Base-by-base conservation (phyloP, 2,329 filamentous ascomycete genomes). In the Cercospora janseana region DNA sequence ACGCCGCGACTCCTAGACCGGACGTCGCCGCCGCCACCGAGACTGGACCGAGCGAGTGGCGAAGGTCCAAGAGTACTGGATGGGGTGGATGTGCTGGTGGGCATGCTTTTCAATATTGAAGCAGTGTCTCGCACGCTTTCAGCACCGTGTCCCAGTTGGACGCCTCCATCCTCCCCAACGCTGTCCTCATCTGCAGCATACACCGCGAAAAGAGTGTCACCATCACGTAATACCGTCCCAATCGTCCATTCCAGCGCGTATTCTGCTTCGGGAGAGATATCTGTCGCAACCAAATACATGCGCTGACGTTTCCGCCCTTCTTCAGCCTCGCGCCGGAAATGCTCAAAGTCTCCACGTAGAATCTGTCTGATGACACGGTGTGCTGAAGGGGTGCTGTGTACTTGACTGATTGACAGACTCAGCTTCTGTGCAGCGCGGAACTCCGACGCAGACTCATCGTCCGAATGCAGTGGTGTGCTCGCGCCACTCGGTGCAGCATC, bases 181-280 rank as follows among this genome's bases (percentile, higher is more conserved):
- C 67, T 70, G 58, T 97, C 92, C 67, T 97, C 92, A 59, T 96
- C 90, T 18, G 95, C 85, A 50, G 91, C 95, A 71, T 94, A 95
- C 37, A 97, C 88, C 2, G 89, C 90, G 55, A 96, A 83, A 27
- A 98, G 77, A 0, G 92, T 97, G 66, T 98, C 93, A 6, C 93
- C 93, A 61, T 97, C 91, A 41, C 93, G 82, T 23, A 98, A 76
- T 4, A 97, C 90, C 0, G 92, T 97, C 6, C 93, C 93, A 49
- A 98, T 91, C 0, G 92, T 93, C 93, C 93, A 98, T 69, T 98
- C 93, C 24, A 98, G 77, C 1, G 93, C 93, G 68, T 97, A 94
- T 5, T 88, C 88, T 4, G 92, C 91, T 72, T 98, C 93, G 28
- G 93, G 88, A 60, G 91, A 96, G 3, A 97, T 74, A 69, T 98